Evolutionary conservation across 106 monocot genomes (phyloP), one percentile per base, ranked within the genome.

Genomic region (Allium cepa): DNA sequence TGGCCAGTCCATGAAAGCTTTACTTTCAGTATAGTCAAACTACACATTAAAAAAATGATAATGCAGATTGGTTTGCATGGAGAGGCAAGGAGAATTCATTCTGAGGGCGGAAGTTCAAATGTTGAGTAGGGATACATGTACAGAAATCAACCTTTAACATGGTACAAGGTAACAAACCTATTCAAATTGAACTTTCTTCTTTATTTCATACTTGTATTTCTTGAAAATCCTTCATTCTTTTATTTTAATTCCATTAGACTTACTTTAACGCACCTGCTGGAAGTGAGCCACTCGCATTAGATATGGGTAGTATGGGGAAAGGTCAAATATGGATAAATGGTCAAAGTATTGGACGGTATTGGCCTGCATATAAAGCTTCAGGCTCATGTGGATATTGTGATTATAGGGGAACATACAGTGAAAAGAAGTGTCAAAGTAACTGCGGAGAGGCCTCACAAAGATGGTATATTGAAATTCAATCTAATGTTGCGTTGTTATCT

Each of bases 231-330:
- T 16, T 59, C 1, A 18, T 17, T 18, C 14, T 59, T 59, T 59
- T 55, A 55, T 55, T 11, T 7, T 55, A 3, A 55, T 55, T 55
- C 53, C 7, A 55, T 1, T 52, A 90, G 90, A 65, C 85, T 57
- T 86, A 76, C 74, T 90, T 90, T 69, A 81, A 86, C 79, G 90
- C 90, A 61, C 90, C 90, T 36, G 73, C 68, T 51, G 90, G 90
- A 14, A 73, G 69, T 58, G 90, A 90, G 22, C 85, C 90, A 15
- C 74, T 90, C 69, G 86, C 83, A 52, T 80, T 90, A 26, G 90
- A 90, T 67, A 86, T 90, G 90, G 71, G 90, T 9, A 90, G 78
- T 80, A 90, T 90, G 90, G 90, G 90, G 56, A 90, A 90, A 73
- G 90, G 90, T 26, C 83, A 90, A 71, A 60, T 86, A 12, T 90